Conservation (phyloP, 306 rosid species). For the Cucurbita maxima region DNA sequence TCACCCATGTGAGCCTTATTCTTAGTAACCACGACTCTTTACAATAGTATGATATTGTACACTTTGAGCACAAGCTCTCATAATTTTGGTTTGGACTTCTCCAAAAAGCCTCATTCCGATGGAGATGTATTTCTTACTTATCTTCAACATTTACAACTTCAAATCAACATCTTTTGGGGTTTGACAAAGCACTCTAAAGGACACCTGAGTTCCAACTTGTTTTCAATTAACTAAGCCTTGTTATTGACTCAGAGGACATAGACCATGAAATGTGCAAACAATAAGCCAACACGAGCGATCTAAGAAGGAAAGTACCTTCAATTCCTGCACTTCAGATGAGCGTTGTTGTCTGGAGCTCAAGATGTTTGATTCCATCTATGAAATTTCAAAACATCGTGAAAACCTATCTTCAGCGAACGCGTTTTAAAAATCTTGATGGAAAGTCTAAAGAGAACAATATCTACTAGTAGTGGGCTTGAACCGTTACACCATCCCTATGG, state of each 20-base stretch:
- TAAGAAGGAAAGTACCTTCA: constrained; percentile 22
- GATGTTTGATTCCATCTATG: constrained; percentile 16
- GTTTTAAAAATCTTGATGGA: too few relatives aligned
- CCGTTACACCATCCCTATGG: constrained; percentile 1
- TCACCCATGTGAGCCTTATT: neutral
- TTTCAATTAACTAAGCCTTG: neutral
- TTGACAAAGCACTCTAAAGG: neutral
- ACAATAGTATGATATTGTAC: too few relatives aligned
- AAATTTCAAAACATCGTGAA: too few relatives aligned
- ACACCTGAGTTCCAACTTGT: neutral
- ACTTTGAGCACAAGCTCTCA: too few relatives aligned
- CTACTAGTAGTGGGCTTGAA: too few relatives aligned
- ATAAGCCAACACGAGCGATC: neutral
- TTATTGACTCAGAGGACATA: neutral
- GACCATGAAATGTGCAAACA: neutral
- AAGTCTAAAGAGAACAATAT: too few relatives aligned
- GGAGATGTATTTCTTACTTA: too few relatives aligned
- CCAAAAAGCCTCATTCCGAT: too few relatives aligned
- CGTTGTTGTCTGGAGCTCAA: constrained; percentile 6
- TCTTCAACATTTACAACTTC: too few relatives aligned
- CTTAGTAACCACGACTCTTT: too few relatives aligned
- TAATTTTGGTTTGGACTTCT: too few relatives aligned
- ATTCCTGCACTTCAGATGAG: constrained; percentile 15
- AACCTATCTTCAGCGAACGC: too few relatives aligned
- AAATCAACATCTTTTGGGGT: neutral